phyloP scores from a whole-genome alignment of 169 alveolate species.

The Plasmodium vivax region DNA sequence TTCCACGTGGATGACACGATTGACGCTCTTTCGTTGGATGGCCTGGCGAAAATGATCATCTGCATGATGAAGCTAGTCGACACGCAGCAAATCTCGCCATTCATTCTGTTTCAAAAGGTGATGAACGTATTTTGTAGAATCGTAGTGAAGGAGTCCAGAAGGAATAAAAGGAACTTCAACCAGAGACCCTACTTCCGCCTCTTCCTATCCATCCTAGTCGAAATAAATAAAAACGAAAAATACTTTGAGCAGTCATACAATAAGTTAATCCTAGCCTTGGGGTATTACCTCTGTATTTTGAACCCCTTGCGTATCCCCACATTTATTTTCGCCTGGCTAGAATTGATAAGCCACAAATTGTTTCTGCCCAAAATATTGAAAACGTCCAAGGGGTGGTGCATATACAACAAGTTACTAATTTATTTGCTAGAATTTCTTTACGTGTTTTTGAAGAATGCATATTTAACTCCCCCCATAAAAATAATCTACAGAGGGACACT shows the following conservation, averaged over 20 bases:
- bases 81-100: slow-evolving; percentile 89
- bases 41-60: slow-evolving; percentile 87
- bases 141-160: slow-evolving; percentile 81
- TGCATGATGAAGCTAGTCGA: slow-evolving; percentile 90
- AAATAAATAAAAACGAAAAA: slow-evolving; percentile 82
- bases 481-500: slow-evolving; percentile 78
- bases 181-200: slow-evolving; percentile 84
- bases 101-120: slow-evolving; percentile 88
- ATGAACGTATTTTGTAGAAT: slow-evolving; percentile 83
- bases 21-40: slow-evolving; percentile 80
- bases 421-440: slow-evolving; percentile 78
- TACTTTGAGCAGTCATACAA: slow-evolving; percentile 77
- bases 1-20: slow-evolving; percentile 7
- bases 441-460: slow-evolving; percentile 75
- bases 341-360: slow-evolving; percentile 92
- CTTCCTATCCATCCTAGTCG: slow-evolving; percentile 80
- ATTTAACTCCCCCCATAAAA: slow-evolving; percentile 51
- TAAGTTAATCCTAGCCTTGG: slow-evolving; percentile 81
- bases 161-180: slow-evolving; percentile 67
- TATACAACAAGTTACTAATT: slow-evolving; percentile 80
- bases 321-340: slow-evolving; percentile 97
- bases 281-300: slow-evolving; percentile 80
- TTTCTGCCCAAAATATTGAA: slow-evolving; percentile 90
- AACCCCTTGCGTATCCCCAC: slow-evolving; percentile 95
- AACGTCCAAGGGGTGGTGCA: slow-evolving; percentile 84